Conservation (phyloP, 2,329 filamentous ascomycete species). For the Alternaria consortialis region DNA sequence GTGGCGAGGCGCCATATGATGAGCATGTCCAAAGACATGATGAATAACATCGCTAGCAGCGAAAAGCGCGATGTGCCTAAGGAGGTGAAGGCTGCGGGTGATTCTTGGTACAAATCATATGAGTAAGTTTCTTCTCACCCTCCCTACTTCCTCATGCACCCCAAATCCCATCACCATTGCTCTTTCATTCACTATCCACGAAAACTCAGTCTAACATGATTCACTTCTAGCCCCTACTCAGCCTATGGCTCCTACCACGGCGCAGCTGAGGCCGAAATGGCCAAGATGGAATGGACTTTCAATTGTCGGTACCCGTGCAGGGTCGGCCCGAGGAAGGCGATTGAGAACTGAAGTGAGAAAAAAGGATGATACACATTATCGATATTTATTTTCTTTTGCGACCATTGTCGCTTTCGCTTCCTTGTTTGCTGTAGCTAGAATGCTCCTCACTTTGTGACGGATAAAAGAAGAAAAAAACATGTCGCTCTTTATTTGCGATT, state of each 20-base stretch:
- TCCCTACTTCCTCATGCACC: neutral
- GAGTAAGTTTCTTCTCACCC: neutral
- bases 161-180: neutral
- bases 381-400: neutral
- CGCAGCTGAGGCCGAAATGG: neutral
- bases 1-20: constrained; percentile 6
- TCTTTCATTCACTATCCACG: neutral
- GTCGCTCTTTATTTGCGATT: neutral
- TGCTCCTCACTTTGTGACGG: neutral
- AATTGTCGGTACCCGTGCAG: neutral
- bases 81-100: neutral
- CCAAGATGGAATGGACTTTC: neutral
- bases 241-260: neutral
- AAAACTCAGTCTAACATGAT: neutral
- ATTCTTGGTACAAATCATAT: neutral
- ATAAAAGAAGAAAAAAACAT: neutral
- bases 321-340: neutral
- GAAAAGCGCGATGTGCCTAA: neutral
- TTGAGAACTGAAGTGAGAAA: neutral
- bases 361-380: neutral
- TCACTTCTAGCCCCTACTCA: neutral
- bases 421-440: neutral
- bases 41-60: neutral
- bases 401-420: neutral
- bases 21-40: constrained; percentile 3